Evolutionary conservation across 441 rosid genomes (phyloP).

Genomic region (Breynia disticha): DNA sequence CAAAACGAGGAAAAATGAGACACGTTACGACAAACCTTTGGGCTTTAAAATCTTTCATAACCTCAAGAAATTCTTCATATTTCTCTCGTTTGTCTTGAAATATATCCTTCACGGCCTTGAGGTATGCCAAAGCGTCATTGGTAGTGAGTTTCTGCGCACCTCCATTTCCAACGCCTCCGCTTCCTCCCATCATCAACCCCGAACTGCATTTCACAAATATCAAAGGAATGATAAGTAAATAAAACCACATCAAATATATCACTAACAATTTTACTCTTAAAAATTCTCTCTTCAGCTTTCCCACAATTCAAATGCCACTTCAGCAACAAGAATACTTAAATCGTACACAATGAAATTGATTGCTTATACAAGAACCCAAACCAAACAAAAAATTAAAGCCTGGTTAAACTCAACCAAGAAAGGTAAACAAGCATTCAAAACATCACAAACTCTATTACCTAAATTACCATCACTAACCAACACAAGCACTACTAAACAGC

Average conservation of each 20-base stretch:
- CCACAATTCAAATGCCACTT: too few species aligned
- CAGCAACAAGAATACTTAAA: too few species aligned
- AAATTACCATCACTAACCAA: too few species aligned
- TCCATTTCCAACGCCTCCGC: slow-evolving; percentile 25
- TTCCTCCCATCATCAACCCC: slow-evolving; percentile 48
- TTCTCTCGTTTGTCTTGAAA: slow-evolving; percentile 87
- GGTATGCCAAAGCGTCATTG: slow-evolving; percentile 89
- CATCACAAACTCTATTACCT: too few species aligned
- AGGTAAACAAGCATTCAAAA: too few species aligned
- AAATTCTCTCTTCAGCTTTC: neutral
- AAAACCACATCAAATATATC: slow-evolving; percentile 8
- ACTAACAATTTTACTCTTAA: slow-evolving; percentile 1
- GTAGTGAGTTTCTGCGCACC: slow-evolving; percentile 73
- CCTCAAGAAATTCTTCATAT: slow-evolving; percentile 93
- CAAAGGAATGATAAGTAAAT: slow-evolving; percentile 1
- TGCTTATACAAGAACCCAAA: too few species aligned
- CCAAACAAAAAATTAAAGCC: too few species aligned
- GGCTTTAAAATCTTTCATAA: slow-evolving; percentile 96
- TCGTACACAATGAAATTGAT: too few species aligned
- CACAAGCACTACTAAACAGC: too few species aligned
- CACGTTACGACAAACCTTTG: slow-evolving; percentile 52
- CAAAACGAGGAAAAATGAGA: slow-evolving; percentile 2
- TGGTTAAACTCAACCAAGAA: too few species aligned
- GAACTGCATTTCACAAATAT: slow-evolving; percentile 41
- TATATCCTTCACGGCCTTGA: slow-evolving; percentile 89